Base-by-base conservation (phyloP, 177 flowering plant genomes). In the Tripterygium wilfordii region DNA sequence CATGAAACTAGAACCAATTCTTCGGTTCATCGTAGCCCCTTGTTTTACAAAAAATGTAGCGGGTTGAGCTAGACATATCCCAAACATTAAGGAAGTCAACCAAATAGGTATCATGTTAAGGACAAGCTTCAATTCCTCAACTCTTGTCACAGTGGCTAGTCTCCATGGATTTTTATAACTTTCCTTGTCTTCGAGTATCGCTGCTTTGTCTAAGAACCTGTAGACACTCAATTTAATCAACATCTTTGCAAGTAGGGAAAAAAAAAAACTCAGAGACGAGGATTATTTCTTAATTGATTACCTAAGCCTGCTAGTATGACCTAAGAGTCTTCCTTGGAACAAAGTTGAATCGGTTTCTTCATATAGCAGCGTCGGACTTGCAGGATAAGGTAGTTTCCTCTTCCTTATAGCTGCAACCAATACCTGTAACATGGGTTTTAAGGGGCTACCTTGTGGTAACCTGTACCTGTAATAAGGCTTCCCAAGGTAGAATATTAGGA, bases 121-220 rank as follows among this genome's bases (percentile, higher is more conserved):
- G n/a, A n/a, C n/a, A n/a, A n/a, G n/a, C n/a, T n/a, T n/a, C n/a
- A n/a, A n/a, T n/a, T n/a, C n/a, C 56, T 88, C 95, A 2, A 88
- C 92, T 41, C 54, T 55, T 10, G 91, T 79, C 18, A 81, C 76
- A 3, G 82, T 78, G 33, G 83, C 58, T 23, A 80, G 48, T 42
- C 68, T 70, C 88, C 87, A 77, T 25, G 85, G 73, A 51, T 48
- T 65, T 24, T 49, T 21, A 31, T 10, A 0, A 15, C 22, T 28
- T 26, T 53, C 53, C 0, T 30, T 30, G 4, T 70, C 76, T 58
- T 71, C 72, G 0, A 74, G 1, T 21, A 82, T 72, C 14, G 83
- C 79, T 28, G 85, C 92, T 58, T 77, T 85, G 64, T 83, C 81
- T 7, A 86, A 69, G 57, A 72, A 86, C 56, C 88, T 83, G 61